phyloP scores from a whole-genome alignment of 805 yeast genomes.

The Candida succiphila region DNA sequence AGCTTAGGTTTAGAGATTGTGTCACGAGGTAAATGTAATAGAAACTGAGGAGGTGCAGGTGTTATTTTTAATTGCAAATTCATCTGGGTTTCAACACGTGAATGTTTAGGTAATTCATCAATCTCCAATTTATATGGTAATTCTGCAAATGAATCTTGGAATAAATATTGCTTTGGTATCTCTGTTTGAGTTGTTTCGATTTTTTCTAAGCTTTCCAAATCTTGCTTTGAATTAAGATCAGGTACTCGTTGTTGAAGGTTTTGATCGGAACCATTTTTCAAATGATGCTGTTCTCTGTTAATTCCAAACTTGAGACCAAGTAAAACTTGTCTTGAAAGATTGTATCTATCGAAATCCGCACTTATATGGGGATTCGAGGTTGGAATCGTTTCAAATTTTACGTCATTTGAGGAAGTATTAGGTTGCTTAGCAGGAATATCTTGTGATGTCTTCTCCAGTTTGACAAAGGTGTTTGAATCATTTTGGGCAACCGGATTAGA shows the following conservation, averaged over 20 bases:
- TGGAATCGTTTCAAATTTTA: no score
- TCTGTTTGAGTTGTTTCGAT: background rate
- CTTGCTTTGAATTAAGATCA: background rate
- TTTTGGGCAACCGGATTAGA: no score
- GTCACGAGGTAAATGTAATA: conserved; percentile 78
- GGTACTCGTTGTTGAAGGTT: background rate
- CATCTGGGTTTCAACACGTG: conserved; percentile 94
- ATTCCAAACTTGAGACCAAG: conserved; percentile 38
- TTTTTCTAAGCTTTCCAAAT: background rate
- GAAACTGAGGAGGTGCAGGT: conserved; percentile 68
- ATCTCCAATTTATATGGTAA: conserved; percentile 44
- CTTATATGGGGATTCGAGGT: no score
- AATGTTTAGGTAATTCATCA: conserved; percentile 61
- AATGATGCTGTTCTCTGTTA: no score
- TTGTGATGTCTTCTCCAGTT: no score
- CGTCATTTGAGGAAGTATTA: no score
- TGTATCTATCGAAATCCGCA: conserved; percentile 28
- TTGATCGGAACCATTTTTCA: no score
- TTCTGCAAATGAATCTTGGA: conserved; percentile 10
- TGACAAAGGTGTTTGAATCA: no score
- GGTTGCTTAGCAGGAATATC: no score
- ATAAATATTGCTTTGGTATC: conserved; percentile 20
- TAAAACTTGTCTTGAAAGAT: conserved; percentile 36
- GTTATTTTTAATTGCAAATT: conserved; percentile 58
- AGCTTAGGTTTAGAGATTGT: conserved; percentile 81